These are phyloP conservation scores for Metarhizium guizhouense DNA, from an alignment of 2,329 filamentous ascomycete species.

Conservation along the genomic window DNA sequence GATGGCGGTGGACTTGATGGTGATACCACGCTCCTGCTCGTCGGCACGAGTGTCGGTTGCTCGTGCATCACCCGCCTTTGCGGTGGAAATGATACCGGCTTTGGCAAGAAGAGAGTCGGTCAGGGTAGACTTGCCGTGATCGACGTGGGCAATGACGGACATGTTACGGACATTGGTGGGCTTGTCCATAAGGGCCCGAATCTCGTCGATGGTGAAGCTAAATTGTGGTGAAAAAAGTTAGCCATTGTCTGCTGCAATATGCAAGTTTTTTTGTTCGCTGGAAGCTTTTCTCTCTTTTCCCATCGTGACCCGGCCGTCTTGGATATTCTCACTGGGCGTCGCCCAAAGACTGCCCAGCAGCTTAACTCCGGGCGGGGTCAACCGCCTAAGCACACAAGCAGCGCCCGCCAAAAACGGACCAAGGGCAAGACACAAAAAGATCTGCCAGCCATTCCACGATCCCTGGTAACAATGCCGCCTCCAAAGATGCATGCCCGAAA, in stretches of 20 bases:
- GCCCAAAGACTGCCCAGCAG: background rate
- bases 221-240: conserved; percentile 34
- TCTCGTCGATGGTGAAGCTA: conserved; percentile 98
- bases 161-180: conserved; percentile 80
- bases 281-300: background rate
- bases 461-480: background rate
- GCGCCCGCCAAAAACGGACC: background rate
- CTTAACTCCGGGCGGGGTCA: conserved; percentile 8
- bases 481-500: background rate
- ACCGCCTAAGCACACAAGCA: background rate
- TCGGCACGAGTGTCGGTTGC: conserved; percentile 96
- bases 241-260: conserved; percentile 14
- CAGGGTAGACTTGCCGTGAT: conserved; percentile 99
- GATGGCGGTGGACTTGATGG: conserved; percentile 99
- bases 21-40: conserved; percentile 99
- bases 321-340: background rate
- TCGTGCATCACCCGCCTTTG: conserved; percentile 91
- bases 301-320: background rate
- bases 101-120: conserved; percentile 99
- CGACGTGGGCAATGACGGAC: conserved; percentile 99
- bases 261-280: background rate
- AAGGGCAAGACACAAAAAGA: conserved; percentile 4
- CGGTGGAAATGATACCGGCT: conserved; percentile 98
- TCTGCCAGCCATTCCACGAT: background rate
- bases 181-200: conserved; percentile 71